These are phyloP conservation scores for Lentinula novae-zelandiae DNA, from an alignment of 1,284 basidiomycete species.

Conservation along the genomic window DNA sequence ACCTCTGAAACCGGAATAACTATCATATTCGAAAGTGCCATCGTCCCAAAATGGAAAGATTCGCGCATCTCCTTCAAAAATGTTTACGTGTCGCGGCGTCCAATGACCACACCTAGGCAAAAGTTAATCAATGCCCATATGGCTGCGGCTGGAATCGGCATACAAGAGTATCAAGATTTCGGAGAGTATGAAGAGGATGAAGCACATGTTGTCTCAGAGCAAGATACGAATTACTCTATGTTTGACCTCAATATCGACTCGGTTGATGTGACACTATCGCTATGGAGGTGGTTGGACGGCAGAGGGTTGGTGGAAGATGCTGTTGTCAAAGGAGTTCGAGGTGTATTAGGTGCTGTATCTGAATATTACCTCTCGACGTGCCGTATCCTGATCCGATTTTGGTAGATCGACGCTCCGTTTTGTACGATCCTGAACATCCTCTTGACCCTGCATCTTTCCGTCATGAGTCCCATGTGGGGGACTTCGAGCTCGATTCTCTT, in stretches of 20 bases:
- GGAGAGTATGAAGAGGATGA: slow-evolving; percentile 53
- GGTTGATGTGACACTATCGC: slow-evolving; percentile 93
- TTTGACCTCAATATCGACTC: slow-evolving; percentile 92
- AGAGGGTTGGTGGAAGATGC: slow-evolving; percentile 92
- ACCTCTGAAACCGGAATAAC: slow-evolving; percentile 92
- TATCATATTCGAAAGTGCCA: slow-evolving; percentile 96
- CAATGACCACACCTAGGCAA: slow-evolving; percentile 28
- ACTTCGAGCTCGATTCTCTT: slow-evolving; percentile 91
- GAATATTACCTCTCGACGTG: not conserved
- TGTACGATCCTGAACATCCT: slow-evolving; percentile 81
- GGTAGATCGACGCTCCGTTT: slow-evolving; percentile 85
- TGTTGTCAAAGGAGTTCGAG: slow-evolving; percentile 90
- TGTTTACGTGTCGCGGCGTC: slow-evolving; percentile 89
- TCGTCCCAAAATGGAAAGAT: slow-evolving; percentile 97
- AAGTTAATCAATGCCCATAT: slow-evolving; percentile 36
- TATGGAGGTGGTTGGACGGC: slow-evolving; percentile 93
- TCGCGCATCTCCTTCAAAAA: slow-evolving; percentile 96
- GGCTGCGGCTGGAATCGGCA: slow-evolving; percentile 63
- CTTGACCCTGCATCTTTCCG: slow-evolving; percentile 80
- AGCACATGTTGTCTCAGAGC: slow-evolving; percentile 23
- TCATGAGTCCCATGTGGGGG: slow-evolving; percentile 70
- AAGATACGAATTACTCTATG: slow-evolving; percentile 76
- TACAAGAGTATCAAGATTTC: slow-evolving; percentile 62
- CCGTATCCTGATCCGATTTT: not conserved
- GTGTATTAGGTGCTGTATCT: slow-evolving; percentile 69